phyloP scores from a whole-genome alignment of 257 asterid genomes.

The Solanum arcanum region DNA sequence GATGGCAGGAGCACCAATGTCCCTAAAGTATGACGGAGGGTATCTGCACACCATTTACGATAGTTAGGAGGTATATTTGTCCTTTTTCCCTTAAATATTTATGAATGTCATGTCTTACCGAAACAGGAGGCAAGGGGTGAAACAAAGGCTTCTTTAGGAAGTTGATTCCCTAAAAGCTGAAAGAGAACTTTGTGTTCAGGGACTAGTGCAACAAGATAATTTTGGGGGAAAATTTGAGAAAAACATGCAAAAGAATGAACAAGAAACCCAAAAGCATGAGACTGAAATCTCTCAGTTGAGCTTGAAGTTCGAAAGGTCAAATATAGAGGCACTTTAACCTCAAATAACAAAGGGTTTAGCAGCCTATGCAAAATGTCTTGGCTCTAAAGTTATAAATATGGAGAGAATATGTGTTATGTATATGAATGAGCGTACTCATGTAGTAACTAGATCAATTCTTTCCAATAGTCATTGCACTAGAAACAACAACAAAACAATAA shows the following conservation, averaged over 20 bases:
- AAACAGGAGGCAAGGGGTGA: slow-evolving; percentile 57
- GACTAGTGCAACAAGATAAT: slow-evolving; percentile 25
- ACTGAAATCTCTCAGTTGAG: slow-evolving; percentile 31
- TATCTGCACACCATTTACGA: too few relatives aligned
- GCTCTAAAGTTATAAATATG: slow-evolving; percentile 15
- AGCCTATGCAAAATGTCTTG: slow-evolving; percentile 28
- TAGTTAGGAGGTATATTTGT: too few relatives aligned
- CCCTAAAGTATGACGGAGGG: too few relatives aligned
- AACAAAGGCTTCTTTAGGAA: slow-evolving; percentile 2
- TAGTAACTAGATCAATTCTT: neutral
- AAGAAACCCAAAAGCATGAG: slow-evolving; percentile 28
- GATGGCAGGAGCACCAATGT: too few relatives aligned
- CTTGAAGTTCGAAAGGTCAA: slow-evolving; percentile 30
- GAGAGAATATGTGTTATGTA: slow-evolving; percentile 74
- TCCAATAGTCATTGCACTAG: neutral
- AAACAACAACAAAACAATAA: too few relatives aligned
- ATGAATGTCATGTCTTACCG: slow-evolving; percentile 30
- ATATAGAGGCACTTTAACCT: slow-evolving; percentile 46
- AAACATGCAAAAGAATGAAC: slow-evolving; percentile 19
- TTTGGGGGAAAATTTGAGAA: slow-evolving; percentile 26
- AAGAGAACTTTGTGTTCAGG: slow-evolving; percentile 20
- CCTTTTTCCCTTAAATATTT: neutral
- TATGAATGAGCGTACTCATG: slow-evolving; percentile 33
- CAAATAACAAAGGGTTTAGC: slow-evolving; percentile 25
- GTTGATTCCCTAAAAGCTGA: slow-evolving; percentile 14